Conservation (phyloP, 169 alveolate genomes). For the Cryptosporidium meleagridis region DNA sequence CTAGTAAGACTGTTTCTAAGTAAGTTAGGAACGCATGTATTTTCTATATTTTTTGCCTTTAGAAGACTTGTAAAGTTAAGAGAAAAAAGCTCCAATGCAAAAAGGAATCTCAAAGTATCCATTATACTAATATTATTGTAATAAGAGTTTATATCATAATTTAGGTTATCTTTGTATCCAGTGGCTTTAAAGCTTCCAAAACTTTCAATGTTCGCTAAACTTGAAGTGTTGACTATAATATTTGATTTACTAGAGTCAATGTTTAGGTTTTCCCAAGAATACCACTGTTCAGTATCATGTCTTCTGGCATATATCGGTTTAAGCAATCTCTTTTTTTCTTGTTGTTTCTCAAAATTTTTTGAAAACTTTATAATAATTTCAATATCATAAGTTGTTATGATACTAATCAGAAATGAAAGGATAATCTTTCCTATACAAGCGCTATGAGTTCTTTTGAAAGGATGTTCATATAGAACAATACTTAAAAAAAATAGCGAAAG, state of each 20-base stretch:
- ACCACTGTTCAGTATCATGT: conserved; percentile 66
- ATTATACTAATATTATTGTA: conserved; percentile 43
- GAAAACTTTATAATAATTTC: conserved; percentile 49
- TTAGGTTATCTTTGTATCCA: conserved; percentile 1
- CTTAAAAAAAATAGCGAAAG: conserved; percentile 59
- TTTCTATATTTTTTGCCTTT: conserved; percentile 17
- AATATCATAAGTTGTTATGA: conserved; percentile 49
- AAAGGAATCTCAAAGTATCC: conserved; percentile 61
- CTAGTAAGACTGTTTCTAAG: conserved; percentile 28
- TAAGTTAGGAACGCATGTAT: conserved; percentile 49
- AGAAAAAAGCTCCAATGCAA: conserved; percentile 57
- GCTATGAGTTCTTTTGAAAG: conserved; percentile 66
- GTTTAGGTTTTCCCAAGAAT: conserved; percentile 64
- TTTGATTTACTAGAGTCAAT: conserved; percentile 36
- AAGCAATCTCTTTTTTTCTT: conserved; percentile 45
- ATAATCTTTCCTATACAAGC: conserved; percentile 55
- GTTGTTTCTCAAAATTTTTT: conserved; percentile 48
- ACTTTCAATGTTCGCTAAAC: background rate
- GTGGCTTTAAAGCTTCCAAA: background rate
- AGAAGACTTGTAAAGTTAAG: conserved; percentile 53
- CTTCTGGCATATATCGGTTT: conserved; percentile 57
- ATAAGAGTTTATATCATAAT: conserved; percentile 28
- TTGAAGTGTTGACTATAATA: background rate
- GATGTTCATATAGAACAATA: conserved; percentile 72
- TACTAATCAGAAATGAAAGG: conserved; percentile 53